Base-by-base conservation (phyloP, 164 flowering plant species). In the Dillenia turbinata region DNA sequence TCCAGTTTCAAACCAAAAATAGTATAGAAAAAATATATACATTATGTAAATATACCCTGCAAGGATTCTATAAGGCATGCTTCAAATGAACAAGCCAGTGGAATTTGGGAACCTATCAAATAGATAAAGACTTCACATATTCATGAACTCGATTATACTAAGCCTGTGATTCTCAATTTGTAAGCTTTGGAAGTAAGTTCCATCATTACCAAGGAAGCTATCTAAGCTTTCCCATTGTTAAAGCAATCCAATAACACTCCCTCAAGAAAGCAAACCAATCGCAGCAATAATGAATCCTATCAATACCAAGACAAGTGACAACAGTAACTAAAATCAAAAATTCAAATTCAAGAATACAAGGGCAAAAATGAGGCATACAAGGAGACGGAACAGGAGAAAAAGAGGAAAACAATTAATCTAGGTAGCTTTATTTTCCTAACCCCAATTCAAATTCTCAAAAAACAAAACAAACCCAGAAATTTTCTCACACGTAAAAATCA, bases 401-500 rank as follows among this genome's bases (percentile, higher is more conserved):
- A 45, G 16, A 16, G 12, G 16, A 57, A 15, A 22, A 40, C 5
- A 49, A 49, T 6, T 44, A 33, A 60, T 60, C 5, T 24, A 26
- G 44, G 50, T 10, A 60, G 40, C 40, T 33, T 7, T 33, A 33
- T 33, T 33, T 33, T 49, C 10, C 48, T 47, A 9, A 22, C 24
- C 61, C 47, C 19, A 52, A 10, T 43, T 52, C 26, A 47, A 16
- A 47, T 9, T 47, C 15, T 1, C 22, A 33, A 49, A 49, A 24
- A 49, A 14, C 13, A 7, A 15, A n/a, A 58, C 16, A 14, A 63
- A 26, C 49, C 48, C 52, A 61, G 15, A 40, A 50, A 67, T 43
- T 16, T 46, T 44, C 17, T 1, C 13, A 49, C n/a, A 24, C 17
- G 11, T 12, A 49, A 6, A 4, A 22, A 43, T 52, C 2, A 50